phyloP scores from a whole-genome alignment of 306 rosid genomes.

The Cicer judaicum region DNA sequence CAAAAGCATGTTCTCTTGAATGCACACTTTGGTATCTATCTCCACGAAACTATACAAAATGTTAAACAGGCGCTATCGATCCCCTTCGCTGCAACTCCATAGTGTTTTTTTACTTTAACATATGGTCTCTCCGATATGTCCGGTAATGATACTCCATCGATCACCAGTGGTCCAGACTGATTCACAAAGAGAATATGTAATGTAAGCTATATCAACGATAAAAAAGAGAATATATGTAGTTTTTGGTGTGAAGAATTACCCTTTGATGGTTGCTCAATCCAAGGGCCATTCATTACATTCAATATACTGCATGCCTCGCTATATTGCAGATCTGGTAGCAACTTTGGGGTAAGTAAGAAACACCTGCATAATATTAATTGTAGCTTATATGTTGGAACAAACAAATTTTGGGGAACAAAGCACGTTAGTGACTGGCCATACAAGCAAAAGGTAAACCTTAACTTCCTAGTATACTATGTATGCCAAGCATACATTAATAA shows the following conservation, averaged over 20 bases:
- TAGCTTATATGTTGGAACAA: conserved; percentile 18
- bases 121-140: conserved; percentile 53
- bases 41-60: conserved; percentile 35
- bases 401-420: conserved; percentile 5
- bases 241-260: conserved; percentile 52
- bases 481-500: conserved; percentile 35
- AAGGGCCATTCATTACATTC: conserved; percentile 92
- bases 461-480: not conserved
- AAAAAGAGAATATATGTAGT: conserved; percentile 9
- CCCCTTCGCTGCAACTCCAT: conserved; percentile 1
- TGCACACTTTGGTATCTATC: not conserved
- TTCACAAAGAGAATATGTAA: conserved; percentile 12
- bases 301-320: conserved; percentile 88
- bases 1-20: not conserved
- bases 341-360: conserved; percentile 90
- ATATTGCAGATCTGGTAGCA: conserved; percentile 84
- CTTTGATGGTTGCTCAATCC: conserved; percentile 70
- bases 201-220: conserved; percentile 30
- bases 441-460: conserved; percentile 34
- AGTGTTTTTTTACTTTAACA: conserved; percentile 38
- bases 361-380: conserved; percentile 65
- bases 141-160: conserved; percentile 66
- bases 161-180: conserved; percentile 90
- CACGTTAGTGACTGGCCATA: not conserved
- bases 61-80: not conserved